Evolutionary conservation across 352 stramenopile genomes (phyloP).

Genomic region (Phytopythium aichiense): DNA sequence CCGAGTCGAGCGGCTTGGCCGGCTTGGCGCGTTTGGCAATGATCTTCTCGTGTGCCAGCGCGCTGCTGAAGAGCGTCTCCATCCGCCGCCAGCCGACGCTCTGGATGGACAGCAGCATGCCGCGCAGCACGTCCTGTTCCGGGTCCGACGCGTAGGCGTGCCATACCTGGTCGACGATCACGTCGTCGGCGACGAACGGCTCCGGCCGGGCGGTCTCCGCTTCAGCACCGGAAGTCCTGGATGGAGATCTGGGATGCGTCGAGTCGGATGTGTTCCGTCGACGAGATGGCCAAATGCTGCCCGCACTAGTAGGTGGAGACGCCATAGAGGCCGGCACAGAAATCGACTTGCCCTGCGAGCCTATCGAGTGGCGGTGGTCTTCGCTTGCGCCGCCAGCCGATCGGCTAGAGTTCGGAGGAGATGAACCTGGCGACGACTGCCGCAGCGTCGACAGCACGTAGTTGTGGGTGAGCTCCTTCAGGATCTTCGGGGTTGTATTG

Average conservation of each 20-base stretch:
- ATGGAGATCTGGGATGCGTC: background rate
- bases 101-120: constrained; percentile 74
- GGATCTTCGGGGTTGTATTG: constrained; percentile 46
- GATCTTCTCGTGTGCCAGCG: constrained; percentile 75
- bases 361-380: constrained; percentile 11
- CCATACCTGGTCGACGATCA: constrained; percentile 65
- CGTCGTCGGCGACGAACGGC: constrained; percentile 45
- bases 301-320: background rate
- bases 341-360: constrained; percentile 11
- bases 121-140: constrained; percentile 57
- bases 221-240: background rate
- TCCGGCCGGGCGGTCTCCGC: constrained; percentile 22
- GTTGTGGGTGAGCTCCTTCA: constrained; percentile 35
- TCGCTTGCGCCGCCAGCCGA: background rate
- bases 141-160: constrained; percentile 62
- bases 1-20: constrained; percentile 49
- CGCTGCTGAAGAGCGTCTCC: constrained; percentile 65
- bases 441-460: constrained; percentile 16
- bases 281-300: constrained; percentile 9
- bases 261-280: constrained; percentile 17
- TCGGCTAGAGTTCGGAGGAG: background rate
- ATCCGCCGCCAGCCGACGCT: constrained; percentile 69
- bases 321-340: constrained; percentile 11
- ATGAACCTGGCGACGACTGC: constrained; percentile 13
- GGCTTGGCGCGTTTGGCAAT: constrained; percentile 70